These are phyloP conservation scores for Chrysophaeum taylorii DNA, from an alignment of 352 stramenopile genomes.

Conservation along the genomic window DNA sequence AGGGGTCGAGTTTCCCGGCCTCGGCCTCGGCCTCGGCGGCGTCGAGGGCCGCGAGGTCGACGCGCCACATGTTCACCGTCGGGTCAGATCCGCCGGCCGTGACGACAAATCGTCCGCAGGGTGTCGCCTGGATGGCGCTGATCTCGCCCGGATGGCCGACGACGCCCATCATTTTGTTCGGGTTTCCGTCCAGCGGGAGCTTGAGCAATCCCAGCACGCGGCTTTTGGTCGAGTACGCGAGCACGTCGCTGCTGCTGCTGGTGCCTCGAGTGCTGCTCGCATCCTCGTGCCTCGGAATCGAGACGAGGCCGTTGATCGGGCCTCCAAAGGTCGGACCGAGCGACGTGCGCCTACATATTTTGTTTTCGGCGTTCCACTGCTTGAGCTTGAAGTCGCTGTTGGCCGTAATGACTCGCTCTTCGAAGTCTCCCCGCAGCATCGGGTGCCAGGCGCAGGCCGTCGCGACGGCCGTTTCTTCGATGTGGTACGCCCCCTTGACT, in stretches of 20 bases:
- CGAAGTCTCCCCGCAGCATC: slow-evolving; percentile 37
- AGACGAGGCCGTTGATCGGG: slow-evolving; percentile 62
- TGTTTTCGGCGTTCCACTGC: slow-evolving; percentile 70
- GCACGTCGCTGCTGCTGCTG: slow-evolving; percentile 18
- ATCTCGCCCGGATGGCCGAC: slow-evolving; percentile 77
- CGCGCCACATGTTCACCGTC: slow-evolving; percentile 78
- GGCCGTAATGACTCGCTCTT: slow-evolving; percentile 72
- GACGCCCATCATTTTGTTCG: slow-evolving; percentile 67
- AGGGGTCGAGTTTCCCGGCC: too few species aligned
- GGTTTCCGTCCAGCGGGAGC: slow-evolving; percentile 77
- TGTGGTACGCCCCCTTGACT: slow-evolving; percentile 49
- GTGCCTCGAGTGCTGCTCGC: background rate
- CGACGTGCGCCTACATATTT: slow-evolving; percentile 72
- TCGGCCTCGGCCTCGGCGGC: slow-evolving; percentile 42
- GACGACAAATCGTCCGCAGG: slow-evolving; percentile 68
- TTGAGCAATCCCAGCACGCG: slow-evolving; percentile 42
- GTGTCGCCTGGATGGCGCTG: slow-evolving; percentile 62
- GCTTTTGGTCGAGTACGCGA: slow-evolving; percentile 34
- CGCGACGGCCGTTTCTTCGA: slow-evolving; percentile 68
- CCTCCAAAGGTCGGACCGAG: slow-evolving; percentile 74
- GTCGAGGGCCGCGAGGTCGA: slow-evolving; percentile 62
- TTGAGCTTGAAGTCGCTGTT: slow-evolving; percentile 85
- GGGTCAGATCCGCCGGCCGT: slow-evolving; percentile 70
- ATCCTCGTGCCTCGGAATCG: slow-evolving; percentile 35
- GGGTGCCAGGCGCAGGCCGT: slow-evolving; percentile 78